Conservation (phyloP, 2,329 filamentous ascomycete genomes). For the Phyllosticta ampelicida region DNA sequence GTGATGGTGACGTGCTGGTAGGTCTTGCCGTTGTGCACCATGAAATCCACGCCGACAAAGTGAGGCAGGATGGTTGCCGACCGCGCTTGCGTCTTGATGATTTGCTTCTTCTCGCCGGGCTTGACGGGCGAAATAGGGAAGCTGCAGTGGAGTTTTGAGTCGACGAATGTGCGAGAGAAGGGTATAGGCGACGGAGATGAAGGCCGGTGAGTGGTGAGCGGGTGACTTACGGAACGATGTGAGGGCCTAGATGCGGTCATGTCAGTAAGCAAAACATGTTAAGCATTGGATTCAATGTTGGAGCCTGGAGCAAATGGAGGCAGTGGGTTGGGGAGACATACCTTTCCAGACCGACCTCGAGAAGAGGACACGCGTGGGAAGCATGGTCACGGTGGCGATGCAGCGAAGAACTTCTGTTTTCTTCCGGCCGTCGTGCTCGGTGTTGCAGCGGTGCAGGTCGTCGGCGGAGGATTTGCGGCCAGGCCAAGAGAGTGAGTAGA, state of each 20-base stretch:
- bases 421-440: not conserved
- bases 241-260: conserved; percentile 43
- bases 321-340: conserved; percentile 30
- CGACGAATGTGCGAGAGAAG: too few species aligned
- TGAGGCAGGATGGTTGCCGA: conserved; percentile 83
- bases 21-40: conserved; percentile 82
- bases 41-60: conserved; percentile 82
- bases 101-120: conserved; percentile 52
- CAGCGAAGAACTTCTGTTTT: not conserved
- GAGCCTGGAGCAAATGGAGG: not conserved
- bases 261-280: conserved; percentile 17
- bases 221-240: conserved; percentile 55
- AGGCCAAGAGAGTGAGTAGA: not conserved
- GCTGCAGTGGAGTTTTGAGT: conserved; percentile 28
- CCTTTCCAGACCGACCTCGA: conserved; percentile 86
- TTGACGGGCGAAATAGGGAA: conserved; percentile 53
- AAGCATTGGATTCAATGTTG: not conserved
- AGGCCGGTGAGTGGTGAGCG: conserved; percentile 6
- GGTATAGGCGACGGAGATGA: not conserved
- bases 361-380: conserved; percentile 43
- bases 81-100: conserved; percentile 79
- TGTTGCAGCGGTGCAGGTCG: not conserved
- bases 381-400: not conserved
- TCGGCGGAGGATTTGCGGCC: conserved; percentile 2
- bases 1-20: conserved; percentile 77